Conservation (phyloP, 139 green algal species). For the Auxenochlorella pyrenoidosa region DNA sequence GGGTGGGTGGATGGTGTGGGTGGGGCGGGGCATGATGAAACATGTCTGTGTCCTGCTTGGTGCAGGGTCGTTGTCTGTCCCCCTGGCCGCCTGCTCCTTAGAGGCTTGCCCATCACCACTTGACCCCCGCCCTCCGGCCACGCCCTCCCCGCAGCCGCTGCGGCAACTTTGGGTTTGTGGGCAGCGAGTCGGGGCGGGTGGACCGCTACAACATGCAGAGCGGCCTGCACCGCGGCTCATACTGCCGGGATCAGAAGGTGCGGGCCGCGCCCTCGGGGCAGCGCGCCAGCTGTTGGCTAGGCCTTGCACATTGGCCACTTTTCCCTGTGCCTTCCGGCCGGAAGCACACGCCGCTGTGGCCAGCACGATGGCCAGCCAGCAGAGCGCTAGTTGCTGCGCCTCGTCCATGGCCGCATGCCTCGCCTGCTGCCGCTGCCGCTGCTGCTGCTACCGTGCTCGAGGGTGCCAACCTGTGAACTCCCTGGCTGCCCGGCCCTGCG, state of each 20-base stretch:
- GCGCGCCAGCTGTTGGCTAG: too few species aligned
- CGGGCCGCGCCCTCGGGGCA: background rate
- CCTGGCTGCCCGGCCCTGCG: background rate
- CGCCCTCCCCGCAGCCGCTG: slow-evolving; percentile 73
- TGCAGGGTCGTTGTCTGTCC: too few species aligned
- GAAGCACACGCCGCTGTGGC: too few species aligned
- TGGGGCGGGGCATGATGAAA: too few species aligned
- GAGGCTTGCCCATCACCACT: background rate
- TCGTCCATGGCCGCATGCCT: too few species aligned
- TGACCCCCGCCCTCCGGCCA: background rate
- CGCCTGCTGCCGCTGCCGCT: too few species aligned
- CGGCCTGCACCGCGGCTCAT: slow-evolving; percentile 81
- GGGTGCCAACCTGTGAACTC: too few species aligned
- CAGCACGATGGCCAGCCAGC: too few species aligned
- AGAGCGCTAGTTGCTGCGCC: too few species aligned
- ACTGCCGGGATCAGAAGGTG: slow-evolving; percentile 35
- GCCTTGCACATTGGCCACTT: background rate
- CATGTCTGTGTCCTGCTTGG: too few species aligned
- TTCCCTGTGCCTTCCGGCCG: too few species aligned
- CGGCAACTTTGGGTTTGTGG: slow-evolving; percentile 97
- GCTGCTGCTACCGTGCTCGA: background rate
- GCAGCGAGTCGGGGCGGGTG: slow-evolving; percentile 75
- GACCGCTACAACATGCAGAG: slow-evolving; percentile 98
- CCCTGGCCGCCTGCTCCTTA: background rate
- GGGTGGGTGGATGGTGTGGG: too few species aligned